These are phyloP conservation scores for Jamesozyma lodderae DNA, from an alignment of 805 yeast species.

Conservation along the genomic window DNA sequence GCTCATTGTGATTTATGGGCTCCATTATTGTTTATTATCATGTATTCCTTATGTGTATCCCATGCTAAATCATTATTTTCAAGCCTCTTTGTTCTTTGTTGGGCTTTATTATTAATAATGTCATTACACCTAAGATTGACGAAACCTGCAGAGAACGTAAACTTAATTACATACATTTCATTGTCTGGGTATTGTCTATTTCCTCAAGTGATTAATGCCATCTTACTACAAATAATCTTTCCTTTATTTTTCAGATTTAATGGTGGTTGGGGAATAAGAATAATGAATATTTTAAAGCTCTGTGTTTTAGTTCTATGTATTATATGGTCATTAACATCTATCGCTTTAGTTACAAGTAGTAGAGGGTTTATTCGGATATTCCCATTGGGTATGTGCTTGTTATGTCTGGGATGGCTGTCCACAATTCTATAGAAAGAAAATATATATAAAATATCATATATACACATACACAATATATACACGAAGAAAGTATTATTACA, in stretches of 20 bases:
- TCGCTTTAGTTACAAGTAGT: conserved; percentile 20
- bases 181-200: conserved; percentile 29
- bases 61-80: conserved; percentile 26
- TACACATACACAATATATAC: neutral
- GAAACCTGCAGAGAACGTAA: conserved; percentile 18
- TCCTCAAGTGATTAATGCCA: conserved; percentile 25
- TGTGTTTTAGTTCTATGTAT: conserved; percentile 13
- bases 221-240: conserved; percentile 18
- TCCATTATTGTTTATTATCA: conserved; percentile 25
- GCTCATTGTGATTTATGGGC: conserved; percentile 31
- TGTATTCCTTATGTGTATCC: conserved; percentile 27
- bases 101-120: conserved; percentile 23
- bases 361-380: conserved; percentile 18
- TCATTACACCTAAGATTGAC: conserved; percentile 25
- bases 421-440: conserved; percentile 6
- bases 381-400: conserved; percentile 22
- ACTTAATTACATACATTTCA: conserved; percentile 27
- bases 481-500: too few relatives aligned
- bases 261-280: conserved; percentile 12
- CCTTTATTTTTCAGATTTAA: conserved; percentile 20
- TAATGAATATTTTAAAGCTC: conserved; percentile 13
- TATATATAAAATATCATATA: neutral
- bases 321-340: conserved; percentile 22
- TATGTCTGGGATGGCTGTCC: conserved; percentile 24
- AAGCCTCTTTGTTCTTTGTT: conserved; percentile 24